These are phyloP conservation scores for Acanthamoeba rhysodes DNA, from an alignment of 208 protist species.

Conservation along the genomic window DNA sequence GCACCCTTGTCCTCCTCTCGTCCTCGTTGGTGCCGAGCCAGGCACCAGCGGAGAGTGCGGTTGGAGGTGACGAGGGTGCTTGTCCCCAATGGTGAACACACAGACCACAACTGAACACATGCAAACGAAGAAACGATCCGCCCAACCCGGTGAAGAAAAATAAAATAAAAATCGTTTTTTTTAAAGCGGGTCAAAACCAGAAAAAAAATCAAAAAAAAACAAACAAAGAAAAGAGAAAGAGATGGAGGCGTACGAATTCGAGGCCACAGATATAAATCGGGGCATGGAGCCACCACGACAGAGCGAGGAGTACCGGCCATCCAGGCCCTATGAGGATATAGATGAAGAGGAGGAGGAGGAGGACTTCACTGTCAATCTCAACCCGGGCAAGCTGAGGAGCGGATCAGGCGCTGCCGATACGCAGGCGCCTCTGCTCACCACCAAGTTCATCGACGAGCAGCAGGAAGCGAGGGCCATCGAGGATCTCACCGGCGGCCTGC, in stretches of 20 bases:
- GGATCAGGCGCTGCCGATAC: neutral
- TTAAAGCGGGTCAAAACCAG: neutral
- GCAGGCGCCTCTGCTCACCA: neutral
- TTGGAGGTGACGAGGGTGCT: no score
- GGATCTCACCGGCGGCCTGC: constrained; percentile 64
- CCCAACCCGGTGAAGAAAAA: neutral
- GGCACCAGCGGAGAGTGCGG: no score
- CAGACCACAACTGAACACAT: no score
- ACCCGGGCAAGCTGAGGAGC: neutral
- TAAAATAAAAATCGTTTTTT: neutral
- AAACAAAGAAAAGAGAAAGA: neutral
- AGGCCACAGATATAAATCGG: neutral
- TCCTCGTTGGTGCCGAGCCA: no score
- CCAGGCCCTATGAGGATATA: neutral
- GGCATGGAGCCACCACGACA: neutral
- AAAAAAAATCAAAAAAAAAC: neutral
- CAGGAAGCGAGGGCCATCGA: constrained; percentile 23
- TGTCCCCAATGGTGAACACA: no score
- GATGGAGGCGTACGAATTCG: constrained; percentile 31
- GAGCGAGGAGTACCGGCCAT: neutral
- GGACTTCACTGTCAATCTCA: constrained; percentile 24
- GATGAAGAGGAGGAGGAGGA: neutral
- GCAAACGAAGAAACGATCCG: no score
- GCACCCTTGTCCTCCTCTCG: no score
- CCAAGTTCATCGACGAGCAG: constrained; percentile 49